Conservation (phyloP, 1,139 yeast species). For the Kodamaea sp. region DNA sequence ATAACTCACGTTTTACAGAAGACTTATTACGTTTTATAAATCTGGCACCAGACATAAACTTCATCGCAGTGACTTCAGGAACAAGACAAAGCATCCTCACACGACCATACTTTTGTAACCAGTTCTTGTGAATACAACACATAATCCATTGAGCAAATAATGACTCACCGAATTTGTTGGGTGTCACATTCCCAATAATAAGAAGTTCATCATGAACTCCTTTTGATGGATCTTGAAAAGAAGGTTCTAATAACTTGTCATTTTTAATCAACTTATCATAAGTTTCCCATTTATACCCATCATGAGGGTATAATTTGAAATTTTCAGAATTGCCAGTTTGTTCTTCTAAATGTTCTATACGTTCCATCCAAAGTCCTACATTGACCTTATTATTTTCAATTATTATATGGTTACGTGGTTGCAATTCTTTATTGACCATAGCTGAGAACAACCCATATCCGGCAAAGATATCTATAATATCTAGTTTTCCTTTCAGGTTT, state of each 20-base stretch:
- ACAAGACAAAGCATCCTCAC: slow-evolving; percentile 68
- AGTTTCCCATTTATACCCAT: slow-evolving; percentile 68
- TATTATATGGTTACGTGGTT: slow-evolving; percentile 59
- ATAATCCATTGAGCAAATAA: slow-evolving; percentile 72
- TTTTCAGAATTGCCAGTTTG: slow-evolving; percentile 26
- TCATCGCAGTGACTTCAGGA: slow-evolving; percentile 56
- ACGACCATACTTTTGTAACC: slow-evolving; percentile 74
- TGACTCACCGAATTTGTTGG: slow-evolving; percentile 54
- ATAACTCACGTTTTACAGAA: slow-evolving; percentile 58
- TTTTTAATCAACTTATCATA: slow-evolving; percentile 43
- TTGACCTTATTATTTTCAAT: slow-evolving; percentile 50
- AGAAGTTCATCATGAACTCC: slow-evolving; percentile 61
- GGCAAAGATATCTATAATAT: slow-evolving; percentile 65
- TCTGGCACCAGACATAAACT: slow-evolving; percentile 52
- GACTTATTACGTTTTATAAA: slow-evolving; percentile 50
- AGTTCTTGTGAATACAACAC: slow-evolving; percentile 65
- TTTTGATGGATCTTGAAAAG: slow-evolving; percentile 22
- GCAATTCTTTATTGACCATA: slow-evolving; percentile 51
- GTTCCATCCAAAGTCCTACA: slow-evolving; percentile 25
- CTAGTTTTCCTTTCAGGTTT: slow-evolving; percentile 30
- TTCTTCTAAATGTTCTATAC: slow-evolving; percentile 21
- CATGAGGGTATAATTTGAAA: slow-evolving; percentile 30
- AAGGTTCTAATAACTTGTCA: slow-evolving; percentile 41
- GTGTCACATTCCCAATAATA: slow-evolving; percentile 61
- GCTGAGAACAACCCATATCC: slow-evolving; percentile 52